Evolutionary conservation across 208 protist genomes (phyloP), one percentile per base, ranked within the genome.

Genomic region (Trypanosoma scelopori): DNA sequence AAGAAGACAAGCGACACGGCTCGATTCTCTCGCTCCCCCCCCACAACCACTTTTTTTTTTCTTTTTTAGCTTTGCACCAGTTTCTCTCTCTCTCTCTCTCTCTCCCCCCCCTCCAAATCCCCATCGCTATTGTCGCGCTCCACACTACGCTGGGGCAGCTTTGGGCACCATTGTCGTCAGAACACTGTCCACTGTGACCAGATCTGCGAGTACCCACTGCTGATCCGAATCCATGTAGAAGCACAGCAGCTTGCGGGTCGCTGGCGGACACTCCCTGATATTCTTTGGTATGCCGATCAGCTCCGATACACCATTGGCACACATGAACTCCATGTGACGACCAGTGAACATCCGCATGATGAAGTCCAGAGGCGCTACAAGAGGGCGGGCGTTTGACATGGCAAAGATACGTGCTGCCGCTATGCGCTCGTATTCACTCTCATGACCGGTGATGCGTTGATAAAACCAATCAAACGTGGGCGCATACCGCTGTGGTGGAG

Each of bases 401-500:
- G 88, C 82, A 53, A 89, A 87, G 12, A 91, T 55, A 16, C 85
- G 77, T 55, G 88, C 82, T 18, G 74, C 73, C 16, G 81, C 85
- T n/a, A 88, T 82, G 46, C 80, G 79, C 76, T 94, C 82, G 63
- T 89, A 88, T 45, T 91, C 88, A 71, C 65, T 85, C 28, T 84
- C 69, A 48, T 85, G 76, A 23, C 85, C 82, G 23, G 76, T 55
- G 41, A 91, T 77, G 45, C 88, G 84, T 50, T 85, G 76, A 74
- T 94, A 94, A 69, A 81, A 94, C 81, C 84, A 94, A 30, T 94
- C 84, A 63, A 87, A 94, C 52, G 75, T 68, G 49, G 47, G 61
- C 22, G 63, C 53, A 55, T 84, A 89, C 23, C 89, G 85, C 35
- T 78, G 75, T 18, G 89, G 89, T 15, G 89, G 89, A 6, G 85